These are phyloP conservation scores for Venturia asperata DNA, from an alignment of 2,329 filamentous ascomycete genomes.

Conservation along the genomic window DNA sequence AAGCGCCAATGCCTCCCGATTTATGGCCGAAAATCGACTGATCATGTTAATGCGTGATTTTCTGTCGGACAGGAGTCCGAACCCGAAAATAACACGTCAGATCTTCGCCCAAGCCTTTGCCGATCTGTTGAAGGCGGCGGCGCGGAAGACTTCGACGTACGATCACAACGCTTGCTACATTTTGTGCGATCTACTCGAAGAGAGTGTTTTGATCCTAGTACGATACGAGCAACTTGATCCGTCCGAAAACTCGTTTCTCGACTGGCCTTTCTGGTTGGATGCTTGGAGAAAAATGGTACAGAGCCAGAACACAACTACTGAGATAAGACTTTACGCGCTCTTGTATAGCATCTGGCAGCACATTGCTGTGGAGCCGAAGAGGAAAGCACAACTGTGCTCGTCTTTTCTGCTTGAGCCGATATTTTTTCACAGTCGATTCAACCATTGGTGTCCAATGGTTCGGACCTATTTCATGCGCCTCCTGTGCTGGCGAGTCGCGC, in stretches of 20 bases:
- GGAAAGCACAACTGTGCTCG: slow-evolving; percentile 64
- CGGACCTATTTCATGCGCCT: slow-evolving; percentile 87
- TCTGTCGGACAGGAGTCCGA: slow-evolving; percentile 54
- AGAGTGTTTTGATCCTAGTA: slow-evolving; percentile 61
- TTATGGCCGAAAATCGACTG: slow-evolving; percentile 83
- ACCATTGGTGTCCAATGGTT: slow-evolving; percentile 94
- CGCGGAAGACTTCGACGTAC: slow-evolving; percentile 69
- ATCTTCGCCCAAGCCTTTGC: slow-evolving; percentile 73
- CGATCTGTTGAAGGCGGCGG: slow-evolving; percentile 63
- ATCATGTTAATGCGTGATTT: slow-evolving; percentile 78
- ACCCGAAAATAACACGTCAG: slow-evolving; percentile 46
- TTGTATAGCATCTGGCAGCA: slow-evolving; percentile 74
- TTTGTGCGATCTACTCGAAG: slow-evolving; percentile 85
- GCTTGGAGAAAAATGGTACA: slow-evolving; percentile 72
- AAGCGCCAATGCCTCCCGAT: slow-evolving; percentile 59
- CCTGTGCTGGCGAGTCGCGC: slow-evolving; percentile 79
- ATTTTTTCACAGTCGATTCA: slow-evolving; percentile 76
- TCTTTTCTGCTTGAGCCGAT: slow-evolving; percentile 68
- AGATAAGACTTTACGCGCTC: slow-evolving; percentile 76
- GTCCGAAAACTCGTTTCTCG: slow-evolving; percentile 46
- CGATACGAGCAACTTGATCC: slow-evolving; percentile 48
- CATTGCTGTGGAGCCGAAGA: slow-evolving; percentile 55
- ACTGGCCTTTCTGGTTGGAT: slow-evolving; percentile 80
- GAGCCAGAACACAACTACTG: slow-evolving; percentile 83
- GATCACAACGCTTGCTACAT: slow-evolving; percentile 80